Base-by-base conservation (phyloP, 140 eudicot species). In the Anethum foeniculum region DNA sequence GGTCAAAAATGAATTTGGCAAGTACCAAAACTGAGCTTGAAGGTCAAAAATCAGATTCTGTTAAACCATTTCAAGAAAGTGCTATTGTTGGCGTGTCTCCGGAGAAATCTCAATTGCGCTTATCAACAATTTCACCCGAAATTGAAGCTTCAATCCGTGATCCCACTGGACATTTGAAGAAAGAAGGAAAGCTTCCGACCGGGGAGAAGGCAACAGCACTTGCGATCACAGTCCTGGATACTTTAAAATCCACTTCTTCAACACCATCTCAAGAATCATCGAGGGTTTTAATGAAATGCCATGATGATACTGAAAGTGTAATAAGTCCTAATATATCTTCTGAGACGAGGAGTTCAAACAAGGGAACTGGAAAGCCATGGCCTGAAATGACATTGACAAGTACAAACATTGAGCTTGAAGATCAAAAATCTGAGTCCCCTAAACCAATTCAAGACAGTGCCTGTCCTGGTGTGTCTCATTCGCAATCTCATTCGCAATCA, bases 261-360 rank as follows among this genome's bases (percentile, higher is more conserved):
- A 58, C 68, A 81, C 68, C 85, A n/a, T 71, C 83, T 81, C 81
- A 77, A 83, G 91, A 87, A 79, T 69, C 75, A 69, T 69, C 13
- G 10, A 69, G 46, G 46, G 75, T 18, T 67, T 77, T 79, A 21
- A 78, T 65, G 27, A 84, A 81, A 76, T 41, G 12, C 82, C 23
- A 74, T 11, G 43, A 7, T 41, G 48, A 69, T 68, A 62, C 76
- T 79, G 74, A 75, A 48, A 77, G 23, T 64, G 79, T 44, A 77
- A 34, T 82, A 81, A 85, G 51, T 77, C 21, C 54, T 41, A 60
- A 47, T 21, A 32, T 72, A 71, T 73, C 80, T n/a, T 47, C 85
- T 64, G 80, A 44, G 49, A 83, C 39, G 6, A 44, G 77, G 77
- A 73, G 54, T 21, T 73, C 48, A 19, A 41, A 73, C 77, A 73